Base-by-base conservation (phyloP, 768 basidiomycete genomes). In the Pleurotus giganteus region DNA sequence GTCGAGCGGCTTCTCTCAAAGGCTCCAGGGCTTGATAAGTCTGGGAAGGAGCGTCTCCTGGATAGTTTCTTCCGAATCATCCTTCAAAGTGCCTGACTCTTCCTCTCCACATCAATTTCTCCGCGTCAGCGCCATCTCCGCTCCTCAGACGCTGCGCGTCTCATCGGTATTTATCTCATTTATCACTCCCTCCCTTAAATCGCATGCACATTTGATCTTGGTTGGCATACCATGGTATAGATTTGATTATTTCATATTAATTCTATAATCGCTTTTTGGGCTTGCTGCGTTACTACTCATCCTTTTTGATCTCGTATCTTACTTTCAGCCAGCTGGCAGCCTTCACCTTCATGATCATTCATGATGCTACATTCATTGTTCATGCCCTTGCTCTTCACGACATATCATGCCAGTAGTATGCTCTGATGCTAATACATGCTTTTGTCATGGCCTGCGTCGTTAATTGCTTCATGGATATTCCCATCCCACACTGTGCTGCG, bases 31-130 rank as follows among this genome's bases (percentile, higher is more conserved):
- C 66, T 87, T 49, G 65, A 65, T 57, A 70, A 73, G 37, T 77
- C 80, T 49, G 78, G 69, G 57, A 82, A 79, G 60, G 75, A 71
- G 57, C 70, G 68, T 19, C 74, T 90, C 47, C 67, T 89, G 67
- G 81, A 83, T 57, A 76, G 77, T 55, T 84, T 90, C 60, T 69
- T 81, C 45, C 72, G 76, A 47, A 80, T 89, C 56, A 84, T 88
- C 55, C 66, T 83, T 32, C 77, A 78, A 56, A 75, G 76, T 58
- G 75, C 74, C 53, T 81, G 64, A 61, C 39, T 39, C 24, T 26
- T 12, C 47, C 26, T 28, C 27, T 21, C 21, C 41, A 36, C 34
- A 19, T 42, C 34, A 32, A n/a, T n/a, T n/a, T 21, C 31, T 8
- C 31, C 43, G 36, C 17, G 8, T 17, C 41, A 4, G 9, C 21